phyloP scores from a whole-genome alignment of 2,329 filamentous ascomycete genomes.

The Dothidotthia symphoricarpi region DNA sequence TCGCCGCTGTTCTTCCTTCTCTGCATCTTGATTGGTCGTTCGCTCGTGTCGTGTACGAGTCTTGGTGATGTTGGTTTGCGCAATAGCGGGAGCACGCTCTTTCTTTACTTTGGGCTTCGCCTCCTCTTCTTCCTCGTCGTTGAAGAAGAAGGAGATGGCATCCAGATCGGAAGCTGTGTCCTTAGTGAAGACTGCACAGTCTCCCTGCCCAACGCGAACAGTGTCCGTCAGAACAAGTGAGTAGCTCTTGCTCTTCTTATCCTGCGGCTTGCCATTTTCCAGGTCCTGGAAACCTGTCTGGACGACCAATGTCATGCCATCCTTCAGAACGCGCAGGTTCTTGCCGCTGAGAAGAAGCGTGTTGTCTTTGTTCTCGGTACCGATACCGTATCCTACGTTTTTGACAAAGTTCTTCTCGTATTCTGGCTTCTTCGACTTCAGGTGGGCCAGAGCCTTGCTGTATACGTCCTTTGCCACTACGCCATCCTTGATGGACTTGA shows the following conservation, averaged over 20 bases:
- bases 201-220: conserved; percentile 75
- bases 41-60: conserved; percentile 89
- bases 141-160: conserved; percentile 97
- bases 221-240: conserved; percentile 91
- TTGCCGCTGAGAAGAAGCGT: conserved; percentile 85
- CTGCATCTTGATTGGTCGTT: conserved; percentile 82
- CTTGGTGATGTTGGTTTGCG: conserved; percentile 92
- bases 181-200: conserved; percentile 86
- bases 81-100: conserved; percentile 81
- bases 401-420: conserved; percentile 93
- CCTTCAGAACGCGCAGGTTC: conserved; percentile 77
- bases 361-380: conserved; percentile 83
- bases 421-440: conserved; percentile 90
- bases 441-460: conserved; percentile 73
- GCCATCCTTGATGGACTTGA: conserved; percentile 88
- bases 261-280: conserved; percentile 80
- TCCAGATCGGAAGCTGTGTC: conserved; percentile 90
- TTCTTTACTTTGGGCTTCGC: conserved; percentile 88
- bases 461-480: conserved; percentile 87
- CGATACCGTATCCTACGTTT: conserved; percentile 87
- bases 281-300: conserved; percentile 89
- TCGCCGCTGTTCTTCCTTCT: conserved; percentile 79
- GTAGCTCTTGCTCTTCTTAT: conserved; percentile 86
- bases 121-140: conserved; percentile 83
- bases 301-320: conserved; percentile 94